Evolutionary conservation across 257 asterid genomes (phyloP).

Genomic region (Handroanthus guayacan): DNA sequence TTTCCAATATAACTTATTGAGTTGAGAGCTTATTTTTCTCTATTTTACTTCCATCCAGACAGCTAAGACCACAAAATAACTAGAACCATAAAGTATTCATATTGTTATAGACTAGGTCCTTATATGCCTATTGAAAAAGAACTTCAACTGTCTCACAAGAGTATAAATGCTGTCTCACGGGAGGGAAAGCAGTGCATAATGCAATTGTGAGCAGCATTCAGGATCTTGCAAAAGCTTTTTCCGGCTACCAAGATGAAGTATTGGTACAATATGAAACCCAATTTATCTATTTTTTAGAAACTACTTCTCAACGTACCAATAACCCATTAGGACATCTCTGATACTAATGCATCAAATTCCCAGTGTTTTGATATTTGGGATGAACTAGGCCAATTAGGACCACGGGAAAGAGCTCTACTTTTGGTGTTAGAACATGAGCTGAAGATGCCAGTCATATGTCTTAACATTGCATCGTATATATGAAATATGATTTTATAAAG

Average conservation of each 20-base stretch:
- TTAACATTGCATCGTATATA: conserved; percentile 14
- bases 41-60: no score
- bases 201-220: conserved; percentile 98
- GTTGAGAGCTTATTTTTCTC: no score
- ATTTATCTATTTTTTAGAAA: conserved; percentile 16
- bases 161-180: conserved; percentile 88
- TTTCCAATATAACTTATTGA: no score
- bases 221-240: conserved; percentile 90
- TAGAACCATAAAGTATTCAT: no score
- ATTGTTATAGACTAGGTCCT: no score
- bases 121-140: no score
- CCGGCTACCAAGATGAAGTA: conserved; percentile 91
- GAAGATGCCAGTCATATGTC: conserved; percentile 22
- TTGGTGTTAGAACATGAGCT: not conserved
- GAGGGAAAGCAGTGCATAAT: conserved; percentile 92
- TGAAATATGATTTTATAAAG: conserved; percentile 35
- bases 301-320: conserved; percentile 22
- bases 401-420: conserved; percentile 9
- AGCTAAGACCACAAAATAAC: no score
- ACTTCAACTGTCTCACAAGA: no score
- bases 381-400: not conserved
- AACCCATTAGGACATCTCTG: conserved; percentile 10
- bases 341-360: conserved; percentile 2
- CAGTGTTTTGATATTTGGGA: not conserved
- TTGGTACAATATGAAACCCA: conserved; percentile 60